Base-by-base conservation (phyloP, 192 early-diverging fungal species). In the Martensiomyces pterosporus region DNA sequence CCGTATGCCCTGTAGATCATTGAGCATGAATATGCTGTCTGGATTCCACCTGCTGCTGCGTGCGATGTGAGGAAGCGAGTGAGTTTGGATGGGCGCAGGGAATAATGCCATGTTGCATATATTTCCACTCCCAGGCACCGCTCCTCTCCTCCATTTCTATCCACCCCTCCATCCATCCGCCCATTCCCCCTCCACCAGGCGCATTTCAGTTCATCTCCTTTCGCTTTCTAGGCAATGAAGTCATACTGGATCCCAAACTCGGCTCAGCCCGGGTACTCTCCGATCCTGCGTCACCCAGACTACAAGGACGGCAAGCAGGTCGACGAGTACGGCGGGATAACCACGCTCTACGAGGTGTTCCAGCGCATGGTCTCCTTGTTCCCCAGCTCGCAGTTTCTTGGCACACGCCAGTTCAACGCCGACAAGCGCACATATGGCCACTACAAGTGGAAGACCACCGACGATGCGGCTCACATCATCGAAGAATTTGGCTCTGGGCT, bases 361-460 rank as follows among this genome's bases (percentile, higher is more conserved):
- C 60, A 62, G 16, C 43, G 50, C 22, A 77, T 78, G 21, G 57
- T 79, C 17, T 77, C 64, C 22, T 59, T 73, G 29, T 82, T 75
- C 36, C 76, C 64, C 22, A 67, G 81, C 16, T 55, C 64, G 12
- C 79, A 78, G 26, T 85, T 80, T 59, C 64, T 89, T 43, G 87
- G 84, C 36, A 71, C 78, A 18, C 81, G 87, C 26, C 65, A 76
- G 8, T 67, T 64, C 47, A 67, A 80, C 43, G 44, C 60, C 6
- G 61, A 75, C 7, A 71, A 77, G 40, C 63, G 64, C 14, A 66
- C 66, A 43, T 80, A 76, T 27, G 60, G 67, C 21, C 58, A 69
- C 7, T 89, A 82, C 72, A 60, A 56, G 9, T 89, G 87, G 87
- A 64, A 82, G 60, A 85, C 82, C 4, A 83, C 82, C 26, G 56